Conservation (phyloP, 805 yeast species). For the Ogataea pini region DNA sequence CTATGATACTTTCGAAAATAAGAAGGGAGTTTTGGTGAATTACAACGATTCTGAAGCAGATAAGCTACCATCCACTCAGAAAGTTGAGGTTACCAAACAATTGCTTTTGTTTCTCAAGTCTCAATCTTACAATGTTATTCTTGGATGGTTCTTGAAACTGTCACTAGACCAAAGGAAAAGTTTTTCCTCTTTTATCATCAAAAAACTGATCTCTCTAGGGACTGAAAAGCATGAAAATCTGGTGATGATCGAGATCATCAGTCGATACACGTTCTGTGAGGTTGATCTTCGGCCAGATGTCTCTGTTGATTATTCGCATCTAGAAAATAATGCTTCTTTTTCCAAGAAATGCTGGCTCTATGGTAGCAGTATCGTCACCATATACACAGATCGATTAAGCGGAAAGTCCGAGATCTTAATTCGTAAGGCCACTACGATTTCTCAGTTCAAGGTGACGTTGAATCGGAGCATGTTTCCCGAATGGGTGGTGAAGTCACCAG, state of each 20-base stretch:
- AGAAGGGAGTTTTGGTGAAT: slow-evolving; percentile 27
- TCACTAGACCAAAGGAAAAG: slow-evolving; percentile 56
- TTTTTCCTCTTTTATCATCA: slow-evolving; percentile 62
- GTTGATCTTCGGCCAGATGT: slow-evolving; percentile 50
- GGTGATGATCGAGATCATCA: slow-evolving; percentile 67
- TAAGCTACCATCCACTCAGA: slow-evolving; percentile 52
- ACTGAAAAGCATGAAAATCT: slow-evolving; percentile 45
- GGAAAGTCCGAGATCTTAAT: slow-evolving; percentile 55
- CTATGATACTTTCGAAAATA: slow-evolving; percentile 41
- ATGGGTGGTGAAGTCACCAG: slow-evolving; percentile 19
- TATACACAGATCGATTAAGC: slow-evolving; percentile 50
- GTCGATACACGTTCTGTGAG: slow-evolving; percentile 66
- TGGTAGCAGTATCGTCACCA: slow-evolving; percentile 57
- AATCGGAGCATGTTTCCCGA: slow-evolving; percentile 41
- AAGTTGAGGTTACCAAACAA: slow-evolving; percentile 45
- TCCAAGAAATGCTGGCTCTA: slow-evolving; percentile 52
- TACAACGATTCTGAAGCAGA: slow-evolving; percentile 55
- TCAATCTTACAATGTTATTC: slow-evolving; percentile 66
- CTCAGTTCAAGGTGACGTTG: slow-evolving; percentile 46
- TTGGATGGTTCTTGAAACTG: slow-evolving; percentile 72
- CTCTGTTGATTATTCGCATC: slow-evolving; percentile 12
- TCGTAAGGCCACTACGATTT: slow-evolving; percentile 68
- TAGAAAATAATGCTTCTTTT: slow-evolving; percentile 27
- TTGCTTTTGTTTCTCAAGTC: slow-evolving; percentile 61
- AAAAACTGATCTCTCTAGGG: slow-evolving; percentile 46